Evolutionary conservation across 768 basidiomycete species (phyloP).

Genomic region (Boletus barrowsii): DNA sequence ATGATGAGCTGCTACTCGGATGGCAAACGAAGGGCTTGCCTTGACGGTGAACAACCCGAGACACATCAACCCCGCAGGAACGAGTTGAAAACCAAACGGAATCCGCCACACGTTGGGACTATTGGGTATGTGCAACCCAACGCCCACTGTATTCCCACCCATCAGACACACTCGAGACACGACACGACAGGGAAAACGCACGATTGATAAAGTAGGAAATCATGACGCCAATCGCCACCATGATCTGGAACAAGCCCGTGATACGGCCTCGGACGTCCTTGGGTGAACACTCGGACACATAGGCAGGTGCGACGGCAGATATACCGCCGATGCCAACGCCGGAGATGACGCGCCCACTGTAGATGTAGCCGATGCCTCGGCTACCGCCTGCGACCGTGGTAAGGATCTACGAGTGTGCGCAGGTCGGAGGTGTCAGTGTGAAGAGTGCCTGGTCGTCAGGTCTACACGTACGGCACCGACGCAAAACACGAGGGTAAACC

Average conservation of each 20-base stretch:
- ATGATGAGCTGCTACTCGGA: conserved; percentile 7
- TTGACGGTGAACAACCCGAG: conserved; percentile 66
- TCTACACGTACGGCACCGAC: conserved; percentile 63
- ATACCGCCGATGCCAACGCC: conserved; percentile 83
- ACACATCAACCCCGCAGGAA: conserved; percentile 70
- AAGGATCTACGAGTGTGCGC: conserved; percentile 46
- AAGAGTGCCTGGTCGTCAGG: not conserved
- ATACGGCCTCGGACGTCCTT: conserved; percentile 85
- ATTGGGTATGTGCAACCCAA: conserved; percentile 48
- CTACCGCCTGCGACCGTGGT: conserved; percentile 61
- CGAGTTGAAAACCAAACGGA: conserved; percentile 72
- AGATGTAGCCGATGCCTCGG: conserved; percentile 65
- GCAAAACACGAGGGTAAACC: conserved; percentile 59
- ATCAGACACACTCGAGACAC: too few relatives aligned
- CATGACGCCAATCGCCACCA: conserved; percentile 83
- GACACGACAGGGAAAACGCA: conserved; percentile 19
- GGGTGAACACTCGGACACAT: conserved; percentile 83
- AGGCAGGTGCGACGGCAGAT: conserved; percentile 81
- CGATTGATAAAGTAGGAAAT: conserved; percentile 80
- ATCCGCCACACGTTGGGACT: conserved; percentile 62
- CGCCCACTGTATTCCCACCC: conserved; percentile 45
- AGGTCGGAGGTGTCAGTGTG: too few relatives aligned
- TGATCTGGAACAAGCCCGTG: conserved; percentile 83
- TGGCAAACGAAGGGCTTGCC: conserved; percentile 24
- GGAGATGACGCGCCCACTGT: conserved; percentile 75